phyloP scores from a whole-genome alignment of 2,329 filamentous ascomycete species.

The Elsinoe fawcettii region DNA sequence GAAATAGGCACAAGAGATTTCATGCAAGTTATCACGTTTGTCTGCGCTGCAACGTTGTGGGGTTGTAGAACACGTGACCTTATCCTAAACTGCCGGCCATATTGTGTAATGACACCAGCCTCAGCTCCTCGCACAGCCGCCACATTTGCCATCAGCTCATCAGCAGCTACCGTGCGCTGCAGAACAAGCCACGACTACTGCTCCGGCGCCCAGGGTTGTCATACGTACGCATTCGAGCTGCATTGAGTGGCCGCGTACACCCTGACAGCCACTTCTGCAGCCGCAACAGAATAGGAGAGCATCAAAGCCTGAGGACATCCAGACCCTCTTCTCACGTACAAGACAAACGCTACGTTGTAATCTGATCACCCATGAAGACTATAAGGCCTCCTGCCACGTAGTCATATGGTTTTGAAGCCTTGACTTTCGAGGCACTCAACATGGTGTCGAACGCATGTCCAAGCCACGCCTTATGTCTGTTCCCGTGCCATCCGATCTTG shows the following conservation, averaged over 20 bases:
- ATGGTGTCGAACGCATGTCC: not conserved
- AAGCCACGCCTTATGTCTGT: not conserved
- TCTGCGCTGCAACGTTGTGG: not conserved
- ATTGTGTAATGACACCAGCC: not conserved
- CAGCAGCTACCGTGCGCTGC: not conserved
- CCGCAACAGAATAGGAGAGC: not conserved
- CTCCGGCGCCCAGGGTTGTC: not conserved
- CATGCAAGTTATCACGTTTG: too few species aligned
- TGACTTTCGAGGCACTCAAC: not conserved
- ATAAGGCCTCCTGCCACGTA: not conserved
- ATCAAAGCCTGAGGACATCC: not conserved
- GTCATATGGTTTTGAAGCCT: not conserved
- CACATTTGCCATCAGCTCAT: not conserved
- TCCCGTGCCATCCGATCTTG: not conserved
- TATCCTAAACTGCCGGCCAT: too few species aligned
- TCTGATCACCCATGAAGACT: not conserved
- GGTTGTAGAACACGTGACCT: not conserved
- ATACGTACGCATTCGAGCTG: not conserved
- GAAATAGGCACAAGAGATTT: not conserved
- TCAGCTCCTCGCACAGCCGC: not conserved
- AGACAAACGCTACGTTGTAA: not conserved
- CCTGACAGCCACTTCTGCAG: not conserved
- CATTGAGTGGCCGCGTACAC: not conserved
- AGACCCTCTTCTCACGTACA: too few species aligned
- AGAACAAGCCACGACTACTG: not conserved